Base-by-base conservation (phyloP, 2,329 filamentous ascomycete species). In the Fusarium albidum region DNA sequence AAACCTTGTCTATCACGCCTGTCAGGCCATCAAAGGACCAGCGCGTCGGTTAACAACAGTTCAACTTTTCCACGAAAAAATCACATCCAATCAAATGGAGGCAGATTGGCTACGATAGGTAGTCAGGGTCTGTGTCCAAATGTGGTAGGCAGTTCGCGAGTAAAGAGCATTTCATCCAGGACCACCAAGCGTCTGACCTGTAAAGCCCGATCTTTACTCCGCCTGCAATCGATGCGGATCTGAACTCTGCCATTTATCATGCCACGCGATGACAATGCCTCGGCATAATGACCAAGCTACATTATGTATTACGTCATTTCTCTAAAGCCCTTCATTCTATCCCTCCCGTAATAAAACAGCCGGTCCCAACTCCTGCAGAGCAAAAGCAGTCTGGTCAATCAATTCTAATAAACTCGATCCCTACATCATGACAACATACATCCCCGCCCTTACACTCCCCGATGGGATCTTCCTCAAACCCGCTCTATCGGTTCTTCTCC, bases 381-480 rank as follows among this genome's bases (percentile, higher is more conserved):
- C 5, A 57, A n/a, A n/a, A n/a, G n/a, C n/a, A n/a, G n/a, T 14
- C 33, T 21, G 18, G 34, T 49, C 14, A 12, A 12, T 45, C n/a
- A 12, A 18, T 13, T 27, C 12, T 25, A 41, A 29, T 39, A 32
- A 28, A 15, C 3, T 11, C 29, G 25, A 47, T 14, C 18, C 25
- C 38, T 29, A 51, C 72, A 81, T 57, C 37, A 96, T 95, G 91
- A 93, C 90, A 10, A 87, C 90, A 57, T 89, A 89, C 72, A 85
- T 95, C 55, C 87, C 90, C n/a, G 87, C 85, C 32, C 75, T 96
- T 59, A 92, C 90, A 17, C 80, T 96, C 14, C 91, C 92, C 3
- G 76, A 81, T 39, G 78, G 83, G 61, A 75, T 93, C 60, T 93
- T 96, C 72, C 81, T 85, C 67, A 87, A 84, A 69, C 85, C 90